Conservation (phyloP, 1,284 basidiomycete genomes). For the Irpex sp. region DNA sequence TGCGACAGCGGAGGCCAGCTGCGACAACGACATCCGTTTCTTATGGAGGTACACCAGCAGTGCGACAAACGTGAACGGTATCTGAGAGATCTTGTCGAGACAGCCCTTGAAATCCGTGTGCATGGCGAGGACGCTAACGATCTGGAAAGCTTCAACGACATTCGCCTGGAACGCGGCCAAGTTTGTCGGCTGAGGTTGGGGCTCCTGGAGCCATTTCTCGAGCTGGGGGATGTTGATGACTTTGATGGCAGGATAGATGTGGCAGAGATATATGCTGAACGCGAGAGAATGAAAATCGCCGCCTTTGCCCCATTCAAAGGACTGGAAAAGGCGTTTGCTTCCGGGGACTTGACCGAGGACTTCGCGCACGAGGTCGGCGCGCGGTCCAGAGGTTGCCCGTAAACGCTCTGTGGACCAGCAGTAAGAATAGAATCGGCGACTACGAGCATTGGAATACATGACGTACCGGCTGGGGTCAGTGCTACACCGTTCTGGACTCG, state of each 20-base stretch:
- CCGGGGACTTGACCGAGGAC: constrained; percentile 35
- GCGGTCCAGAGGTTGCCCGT: constrained; percentile 43
- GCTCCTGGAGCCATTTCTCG: constrained; percentile 37
- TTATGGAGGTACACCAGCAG: constrained; percentile 37
- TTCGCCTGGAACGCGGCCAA: constrained; percentile 29
- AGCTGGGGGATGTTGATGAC: constrained; percentile 29
- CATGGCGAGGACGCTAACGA: constrained; percentile 37
- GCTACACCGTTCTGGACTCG: constrained; percentile 43
- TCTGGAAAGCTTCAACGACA: constrained; percentile 37
- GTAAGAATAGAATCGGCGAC: background rate
- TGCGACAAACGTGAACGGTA: constrained; percentile 48
- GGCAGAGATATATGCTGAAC: constrained; percentile 39
- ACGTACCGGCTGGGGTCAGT: constrained; percentile 41
- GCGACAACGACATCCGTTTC: constrained; percentile 33
- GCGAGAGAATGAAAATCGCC: constrained; percentile 46
- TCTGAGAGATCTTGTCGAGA: constrained; percentile 40
- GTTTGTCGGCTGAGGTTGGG: constrained; percentile 14
- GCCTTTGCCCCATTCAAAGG: constrained; percentile 43
- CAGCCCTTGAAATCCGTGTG: constrained; percentile 33
- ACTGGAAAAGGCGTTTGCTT: constrained; percentile 39
- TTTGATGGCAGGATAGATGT: constrained; percentile 24
- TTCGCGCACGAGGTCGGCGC: constrained; percentile 35
- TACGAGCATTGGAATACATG: background rate
- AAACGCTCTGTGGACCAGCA: constrained; percentile 34
- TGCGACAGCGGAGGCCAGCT: constrained; percentile 39